Conservation (phyloP, 179 eudicot species). For the Drosera spatulata region DNA sequence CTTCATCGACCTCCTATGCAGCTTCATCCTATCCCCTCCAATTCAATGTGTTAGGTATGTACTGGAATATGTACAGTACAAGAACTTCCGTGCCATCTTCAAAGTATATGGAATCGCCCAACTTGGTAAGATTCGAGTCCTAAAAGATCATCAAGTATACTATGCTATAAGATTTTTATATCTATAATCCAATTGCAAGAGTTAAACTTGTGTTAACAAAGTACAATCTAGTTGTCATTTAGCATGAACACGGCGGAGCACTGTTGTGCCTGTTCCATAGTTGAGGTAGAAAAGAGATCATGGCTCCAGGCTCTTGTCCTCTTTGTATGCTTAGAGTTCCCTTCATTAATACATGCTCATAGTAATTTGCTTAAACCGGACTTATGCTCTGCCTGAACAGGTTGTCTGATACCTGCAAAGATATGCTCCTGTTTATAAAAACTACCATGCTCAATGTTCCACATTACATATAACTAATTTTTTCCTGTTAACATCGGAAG, state of each 20-base stretch:
- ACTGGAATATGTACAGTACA: conserved; percentile 74
- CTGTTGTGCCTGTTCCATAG: conserved; percentile 92
- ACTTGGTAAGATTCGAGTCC: conserved; percentile 94
- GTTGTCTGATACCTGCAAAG: conserved; percentile 65
- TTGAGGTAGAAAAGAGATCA: conserved; percentile 97
- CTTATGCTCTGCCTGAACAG: conserved; percentile 91
- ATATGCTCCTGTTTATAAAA: too few relatives aligned
- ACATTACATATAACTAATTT: too few relatives aligned
- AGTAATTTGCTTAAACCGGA: conserved; percentile 75
- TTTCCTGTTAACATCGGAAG: too few relatives aligned
- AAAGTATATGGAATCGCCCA: conserved; percentile 96
- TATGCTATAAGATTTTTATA: too few relatives aligned
- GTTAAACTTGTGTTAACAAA: too few relatives aligned
- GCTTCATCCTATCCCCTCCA: conserved; percentile 54
- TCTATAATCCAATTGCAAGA: too few relatives aligned
- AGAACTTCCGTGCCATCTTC: conserved; percentile 55
- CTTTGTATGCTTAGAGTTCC: conserved; percentile 89
- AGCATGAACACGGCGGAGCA: too few relatives aligned
- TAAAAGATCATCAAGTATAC: too few relatives aligned
- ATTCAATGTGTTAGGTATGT: conserved; percentile 64
- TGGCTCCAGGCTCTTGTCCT: conserved; percentile 80
- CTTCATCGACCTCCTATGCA: conserved; percentile 50
- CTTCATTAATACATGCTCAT: conserved; percentile 83
- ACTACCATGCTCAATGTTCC: too few relatives aligned
- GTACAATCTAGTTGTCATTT: too few relatives aligned